Percentiles rank a stretch among this genome's conserved stretches.
Conservation (phyloP, 495 filamentous ascomycete species). For the Trichodelitschia bisporula region DNA sequence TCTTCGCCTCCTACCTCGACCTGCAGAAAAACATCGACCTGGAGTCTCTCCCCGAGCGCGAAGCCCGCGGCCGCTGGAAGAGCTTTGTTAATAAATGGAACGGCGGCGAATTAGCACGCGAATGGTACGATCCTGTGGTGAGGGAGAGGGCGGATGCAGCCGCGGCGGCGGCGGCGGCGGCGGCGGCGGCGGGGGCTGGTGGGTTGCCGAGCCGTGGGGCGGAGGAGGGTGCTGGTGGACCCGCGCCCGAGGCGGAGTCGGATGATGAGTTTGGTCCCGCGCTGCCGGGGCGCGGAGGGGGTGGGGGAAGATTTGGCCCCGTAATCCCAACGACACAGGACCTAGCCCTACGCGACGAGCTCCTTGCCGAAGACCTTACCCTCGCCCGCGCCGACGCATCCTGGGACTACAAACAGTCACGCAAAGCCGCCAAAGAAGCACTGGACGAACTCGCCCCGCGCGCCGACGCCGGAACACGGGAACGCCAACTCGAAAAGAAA, state of each 20-base stretch:
- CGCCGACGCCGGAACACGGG: slow-evolving; percentile 62
- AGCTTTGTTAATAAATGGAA: slow-evolving; percentile 90
- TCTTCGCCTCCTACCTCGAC: slow-evolving; percentile 74
- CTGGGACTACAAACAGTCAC: slow-evolving; percentile 34
- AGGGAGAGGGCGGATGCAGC: slow-evolving; percentile 8
- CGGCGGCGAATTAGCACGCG: slow-evolving; percentile 68
- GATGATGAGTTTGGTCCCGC: slow-evolving; percentile 46
- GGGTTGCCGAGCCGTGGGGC: slow-evolving; percentile 12
- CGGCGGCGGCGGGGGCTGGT: not conserved
- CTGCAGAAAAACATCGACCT: slow-evolving; percentile 59
- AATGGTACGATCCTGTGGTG: slow-evolving; percentile 63
- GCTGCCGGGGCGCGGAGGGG: slow-evolving; percentile 23
- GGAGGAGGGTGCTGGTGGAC: slow-evolving; percentile 4
- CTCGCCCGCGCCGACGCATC: slow-evolving; percentile 28
- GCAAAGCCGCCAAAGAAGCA: slow-evolving; percentile 28
- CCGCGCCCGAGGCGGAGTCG: slow-evolving; percentile 20
- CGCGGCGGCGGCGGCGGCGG: not conserved
- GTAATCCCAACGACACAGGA: slow-evolving; percentile 33
- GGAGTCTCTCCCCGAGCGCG: slow-evolving; percentile 36
- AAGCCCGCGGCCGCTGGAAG: slow-evolving; percentile 72
- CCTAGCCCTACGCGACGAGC: slow-evolving; percentile 16
- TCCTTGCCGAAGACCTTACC: slow-evolving; percentile 26
- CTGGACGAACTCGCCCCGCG: slow-evolving; percentile 66
- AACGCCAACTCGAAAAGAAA: slow-evolving; percentile 71
- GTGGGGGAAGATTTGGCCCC: slow-evolving; percentile 28